Evolutionary conservation across 2,329 filamentous ascomycete genomes (phyloP), one percentile per base, ranked within the genome.

Genomic region (Pestalotiopsis sp.): DNA sequence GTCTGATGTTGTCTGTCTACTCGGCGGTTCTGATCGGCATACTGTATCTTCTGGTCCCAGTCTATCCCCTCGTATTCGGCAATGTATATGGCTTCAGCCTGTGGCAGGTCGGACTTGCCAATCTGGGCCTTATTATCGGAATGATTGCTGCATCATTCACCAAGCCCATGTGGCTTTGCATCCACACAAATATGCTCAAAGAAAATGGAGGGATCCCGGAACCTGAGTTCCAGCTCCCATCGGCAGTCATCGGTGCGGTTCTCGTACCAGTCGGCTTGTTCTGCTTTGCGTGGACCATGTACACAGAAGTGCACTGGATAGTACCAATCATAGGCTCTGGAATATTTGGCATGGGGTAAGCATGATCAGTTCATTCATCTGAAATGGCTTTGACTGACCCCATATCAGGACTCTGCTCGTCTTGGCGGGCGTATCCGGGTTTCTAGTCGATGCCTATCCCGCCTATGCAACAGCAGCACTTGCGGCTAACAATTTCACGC

Each of bases 31-130:
- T 97, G 17, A 85, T 97, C 5, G 94, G 94, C 5, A 92, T 97
- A 59, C 82, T 97, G 2, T 97, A 97, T 77, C 88, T 97, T 49
- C 97, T 97, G 83, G 97, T 97, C 77, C 94, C 94, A 23, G 94
- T 94, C 0, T 97, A 97, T n/a, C 17, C 17, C 5, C 45, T 87
- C 70, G 27, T 87, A 63, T 87, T 87, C 75, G 79, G 84, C 23
- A 85, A 86, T 4, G 79, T 89, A 4, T 89, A 88, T 61, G 86
- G 85, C 64, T 91, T 88, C 87, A 83, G 80, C 27, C 76, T 82
- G 45, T 87, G 87, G 39, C 82, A 88, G 38, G 85, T 87, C 41
- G 88, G 89, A 20, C 83, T 92, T 0, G 82, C 91, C 1, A 92
- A 93, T 76, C 75, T 92, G 31, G 91, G 91, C 31, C 86, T 93